Base-by-base conservation (phyloP, 352 stramenopile genomes). In the Phytopythium montanum region DNA sequence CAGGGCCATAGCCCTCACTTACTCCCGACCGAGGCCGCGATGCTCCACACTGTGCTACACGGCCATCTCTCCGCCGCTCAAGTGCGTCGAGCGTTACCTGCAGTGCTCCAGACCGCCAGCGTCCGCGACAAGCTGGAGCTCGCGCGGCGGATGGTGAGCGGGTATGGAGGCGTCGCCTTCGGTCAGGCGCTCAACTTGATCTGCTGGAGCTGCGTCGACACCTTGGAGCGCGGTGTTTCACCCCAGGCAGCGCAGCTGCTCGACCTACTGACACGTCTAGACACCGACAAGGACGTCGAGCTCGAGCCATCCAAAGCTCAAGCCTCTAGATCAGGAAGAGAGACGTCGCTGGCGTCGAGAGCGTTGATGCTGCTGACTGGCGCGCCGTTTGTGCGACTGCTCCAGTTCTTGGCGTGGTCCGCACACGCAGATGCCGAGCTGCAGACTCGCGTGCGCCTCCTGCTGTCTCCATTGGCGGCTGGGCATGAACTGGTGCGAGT, bases 191-290 rank as follows among this genome's bases (percentile, higher is more conserved):
- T 87, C 56, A 87, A 80, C 56, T 31, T 65, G n/a, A 81, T 90
- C 34, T 89, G 78, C 68, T 83, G 70, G 75, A 91, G 81, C 46
- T 90, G 79, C 55, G 65, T 91, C 48, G 81, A 93, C 55, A 69
- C 72, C 19, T 66, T 76, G 3, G 84, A 90, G 55, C 80, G 76
- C 54, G n/a, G n/a, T n/a, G 76, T 89, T 39, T 87, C 77, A 0
- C 74, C 88, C 14, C 79, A 91, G 61, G 78, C 84, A 16, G 77
- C 77, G 0, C 72, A 75, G 46, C 72, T 93, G 31, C 65, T 89
- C 25, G 78, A 87, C 33, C 71, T 76, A 7, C 71, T 91, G 52
- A 84, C 78, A 10, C 69, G 69, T n/a, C 42, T 49, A 26, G 54
- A 49, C 7, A 49, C 25, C 1, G 51, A 64, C 19, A 42, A 59